phyloP scores from a whole-genome alignment of 306 rosid species.

The Rosa chinensis region DNA sequence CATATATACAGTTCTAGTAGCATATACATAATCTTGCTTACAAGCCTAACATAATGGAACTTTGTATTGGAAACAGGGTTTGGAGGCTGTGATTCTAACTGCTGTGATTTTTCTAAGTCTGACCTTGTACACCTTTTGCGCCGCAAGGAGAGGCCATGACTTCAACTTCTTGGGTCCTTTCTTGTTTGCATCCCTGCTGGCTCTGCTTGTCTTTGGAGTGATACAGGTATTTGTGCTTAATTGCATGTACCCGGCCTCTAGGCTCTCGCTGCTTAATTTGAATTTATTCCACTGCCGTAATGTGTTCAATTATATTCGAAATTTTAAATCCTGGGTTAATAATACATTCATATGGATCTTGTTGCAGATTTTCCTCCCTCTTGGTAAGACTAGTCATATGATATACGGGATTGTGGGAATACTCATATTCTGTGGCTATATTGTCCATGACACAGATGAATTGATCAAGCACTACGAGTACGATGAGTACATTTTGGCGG shows the following conservation, averaged over 20 bases:
- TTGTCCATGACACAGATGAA: constrained; percentile 43
- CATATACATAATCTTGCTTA: background rate
- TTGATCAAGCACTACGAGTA: constrained; percentile 44
- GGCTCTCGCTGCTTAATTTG: background rate
- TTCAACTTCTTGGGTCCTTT: constrained; percentile 60
- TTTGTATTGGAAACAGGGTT: constrained; percentile 29
- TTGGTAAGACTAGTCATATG: constrained; percentile 45
- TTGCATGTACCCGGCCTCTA: background rate
- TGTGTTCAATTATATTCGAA: background rate
- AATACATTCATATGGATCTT: background rate
- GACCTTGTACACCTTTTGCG: constrained; percentile 59
- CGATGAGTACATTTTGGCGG: constrained; percentile 58
- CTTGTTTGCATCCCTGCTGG: constrained; percentile 47
- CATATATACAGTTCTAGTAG: too few species aligned
- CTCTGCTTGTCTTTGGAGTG: constrained; percentile 36
- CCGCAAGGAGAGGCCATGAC: constrained; percentile 51
- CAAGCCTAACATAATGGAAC: background rate
- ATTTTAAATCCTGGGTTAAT: background rate
- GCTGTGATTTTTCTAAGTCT: constrained; percentile 43
- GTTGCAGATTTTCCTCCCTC: constrained; percentile 38
- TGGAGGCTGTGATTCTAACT: constrained; percentile 49
- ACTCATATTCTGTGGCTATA: constrained; percentile 55
- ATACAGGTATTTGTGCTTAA: constrained; percentile 39
- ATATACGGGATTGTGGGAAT: constrained; percentile 37
- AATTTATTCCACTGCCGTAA: background rate